Conservation (phyloP, 2,329 filamentous ascomycete species). For the Pseudopyrenochaeta lycopersici region DNA sequence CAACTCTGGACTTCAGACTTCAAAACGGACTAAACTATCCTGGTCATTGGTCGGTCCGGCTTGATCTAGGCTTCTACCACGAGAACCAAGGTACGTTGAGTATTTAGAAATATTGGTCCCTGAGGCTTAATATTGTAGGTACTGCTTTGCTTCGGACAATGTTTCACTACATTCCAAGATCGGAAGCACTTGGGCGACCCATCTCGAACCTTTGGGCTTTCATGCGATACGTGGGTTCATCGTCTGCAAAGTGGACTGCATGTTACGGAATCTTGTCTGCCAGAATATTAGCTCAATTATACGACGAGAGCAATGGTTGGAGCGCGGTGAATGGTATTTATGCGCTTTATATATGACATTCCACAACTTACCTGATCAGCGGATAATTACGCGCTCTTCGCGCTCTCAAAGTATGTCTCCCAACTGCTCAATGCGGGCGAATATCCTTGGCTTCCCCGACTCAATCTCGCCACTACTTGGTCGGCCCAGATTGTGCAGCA, state of each 20-base stretch:
- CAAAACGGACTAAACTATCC: background rate
- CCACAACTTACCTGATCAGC: background rate
- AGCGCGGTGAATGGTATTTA: background rate
- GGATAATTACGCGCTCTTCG: conserved; percentile 3
- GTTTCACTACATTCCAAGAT: background rate
- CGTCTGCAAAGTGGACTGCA: background rate
- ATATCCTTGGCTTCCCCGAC: background rate
- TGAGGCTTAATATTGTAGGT: background rate
- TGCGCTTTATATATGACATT: no score
- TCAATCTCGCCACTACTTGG: background rate
- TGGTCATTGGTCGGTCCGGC: background rate
- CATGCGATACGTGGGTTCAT: background rate
- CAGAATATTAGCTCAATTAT: background rate
- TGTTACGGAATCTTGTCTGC: background rate
- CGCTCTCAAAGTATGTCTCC: conserved; percentile 1
- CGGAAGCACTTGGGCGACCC: background rate
- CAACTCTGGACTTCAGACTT: background rate
- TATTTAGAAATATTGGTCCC: no score
- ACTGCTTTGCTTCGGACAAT: background rate
- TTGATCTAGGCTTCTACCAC: background rate
- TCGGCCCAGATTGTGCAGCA: background rate
- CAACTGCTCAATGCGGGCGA: background rate
- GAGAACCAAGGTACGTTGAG: background rate
- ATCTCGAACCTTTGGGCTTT: background rate
- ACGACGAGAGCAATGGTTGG: background rate